Conservation (phyloP, 345 rosid genomes). For the Brassica juncea region DNA sequence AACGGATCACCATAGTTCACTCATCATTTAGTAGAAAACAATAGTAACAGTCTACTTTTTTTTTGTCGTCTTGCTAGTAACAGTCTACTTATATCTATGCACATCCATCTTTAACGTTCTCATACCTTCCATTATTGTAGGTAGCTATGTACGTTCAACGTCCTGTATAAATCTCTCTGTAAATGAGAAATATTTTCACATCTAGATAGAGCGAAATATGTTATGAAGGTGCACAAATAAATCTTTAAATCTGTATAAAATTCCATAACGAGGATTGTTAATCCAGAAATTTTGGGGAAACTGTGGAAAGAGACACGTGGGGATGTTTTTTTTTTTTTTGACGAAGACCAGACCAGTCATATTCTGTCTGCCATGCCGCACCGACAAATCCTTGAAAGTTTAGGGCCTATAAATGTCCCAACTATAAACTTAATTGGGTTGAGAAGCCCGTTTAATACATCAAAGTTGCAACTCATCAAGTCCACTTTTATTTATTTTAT, state of each 20-base stretch:
- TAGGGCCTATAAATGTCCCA: neutral
- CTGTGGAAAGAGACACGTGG: conserved; percentile 3
- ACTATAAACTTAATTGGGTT: neutral
- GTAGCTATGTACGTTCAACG: neutral
- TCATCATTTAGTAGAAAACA: neutral
- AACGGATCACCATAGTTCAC: neutral
- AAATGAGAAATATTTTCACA: neutral
- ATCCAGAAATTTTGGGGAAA: neutral
- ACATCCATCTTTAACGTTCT: neutral
- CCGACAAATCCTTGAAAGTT: conserved; percentile 2
- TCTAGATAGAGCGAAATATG: neutral
- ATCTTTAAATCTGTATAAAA: neutral
- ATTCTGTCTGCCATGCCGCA: conserved; percentile 17
- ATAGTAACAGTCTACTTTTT: neutral
- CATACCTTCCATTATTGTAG: neutral
- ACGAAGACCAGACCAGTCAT: conserved; percentile 11
- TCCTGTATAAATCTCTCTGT: neutral
- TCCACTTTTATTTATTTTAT: neutral
- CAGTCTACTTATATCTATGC: neutral
- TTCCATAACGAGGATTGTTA: neutral
- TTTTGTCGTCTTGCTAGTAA: neutral
- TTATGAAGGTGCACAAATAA: neutral
- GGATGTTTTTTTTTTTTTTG: neutral
- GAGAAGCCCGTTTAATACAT: neutral
- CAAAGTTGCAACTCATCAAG: neutral